These are phyloP conservation scores for Saksenaea vasiformis DNA, from an alignment of 371 early-diverging fungal genomes.

Conservation along the genomic window DNA sequence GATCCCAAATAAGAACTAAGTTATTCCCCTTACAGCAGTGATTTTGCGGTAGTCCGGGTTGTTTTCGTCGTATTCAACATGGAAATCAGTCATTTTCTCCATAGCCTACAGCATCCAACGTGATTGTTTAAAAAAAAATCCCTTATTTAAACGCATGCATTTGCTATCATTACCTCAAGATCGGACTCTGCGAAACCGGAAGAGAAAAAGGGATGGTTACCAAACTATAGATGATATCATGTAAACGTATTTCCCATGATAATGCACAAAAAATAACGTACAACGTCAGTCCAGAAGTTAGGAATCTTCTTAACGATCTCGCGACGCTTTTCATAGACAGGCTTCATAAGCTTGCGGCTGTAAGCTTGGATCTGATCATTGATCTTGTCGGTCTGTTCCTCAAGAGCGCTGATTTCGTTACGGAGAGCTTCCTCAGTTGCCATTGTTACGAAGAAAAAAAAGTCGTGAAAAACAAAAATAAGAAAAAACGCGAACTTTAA, in stretches of 20 bases:
- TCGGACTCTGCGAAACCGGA: conserved; percentile 26
- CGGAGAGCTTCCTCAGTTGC: conserved; percentile 36
- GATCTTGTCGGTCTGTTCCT: conserved; percentile 41
- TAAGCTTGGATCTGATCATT: conserved; percentile 37
- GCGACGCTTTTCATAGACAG: conserved; percentile 60
- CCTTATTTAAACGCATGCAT: background rate
- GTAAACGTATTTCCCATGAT: background rate
- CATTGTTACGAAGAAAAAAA: background rate
- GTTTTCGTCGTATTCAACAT: conserved; percentile 54
- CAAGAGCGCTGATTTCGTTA: conserved; percentile 35
- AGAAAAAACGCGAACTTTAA: conserved; percentile 6
- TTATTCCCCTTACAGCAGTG: conserved; percentile 40
- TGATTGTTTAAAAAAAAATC: background rate
- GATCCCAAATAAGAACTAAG: conserved; percentile 9
- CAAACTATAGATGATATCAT: conserved; percentile 25
- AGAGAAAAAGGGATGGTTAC: conserved; percentile 33
- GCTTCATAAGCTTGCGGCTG: conserved; percentile 51
- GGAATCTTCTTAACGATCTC: conserved; percentile 58
- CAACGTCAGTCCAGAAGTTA: conserved; percentile 55
- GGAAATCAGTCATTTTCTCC: conserved; percentile 56
- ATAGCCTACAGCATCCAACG: conserved; percentile 29
- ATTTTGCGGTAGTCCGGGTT: conserved; percentile 53
- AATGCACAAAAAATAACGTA: conserved; percentile 15
- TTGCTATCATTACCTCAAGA: conserved; percentile 19
- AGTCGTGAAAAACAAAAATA: background rate